These are phyloP conservation scores for Niebla homalea DNA, from an alignment of 495 filamentous ascomycete genomes.

Conservation along the genomic window DNA sequence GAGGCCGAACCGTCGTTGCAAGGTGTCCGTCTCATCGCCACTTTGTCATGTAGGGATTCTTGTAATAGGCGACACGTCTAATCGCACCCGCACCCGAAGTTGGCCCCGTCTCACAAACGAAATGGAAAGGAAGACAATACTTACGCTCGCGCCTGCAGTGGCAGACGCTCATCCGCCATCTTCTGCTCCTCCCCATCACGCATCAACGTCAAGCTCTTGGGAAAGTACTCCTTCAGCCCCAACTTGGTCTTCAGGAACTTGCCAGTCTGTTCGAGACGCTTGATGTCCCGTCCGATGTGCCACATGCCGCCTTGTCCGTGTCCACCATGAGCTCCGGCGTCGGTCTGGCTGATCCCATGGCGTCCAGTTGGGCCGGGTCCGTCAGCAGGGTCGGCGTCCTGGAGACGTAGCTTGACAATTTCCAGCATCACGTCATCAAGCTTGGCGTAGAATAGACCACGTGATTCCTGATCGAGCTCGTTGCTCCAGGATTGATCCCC, in stretches of 20 bases:
- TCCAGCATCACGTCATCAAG: slow-evolving; percentile 34
- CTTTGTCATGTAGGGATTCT: no score
- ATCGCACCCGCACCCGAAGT: no score
- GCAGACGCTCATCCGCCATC: neutral
- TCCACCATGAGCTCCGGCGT: neutral
- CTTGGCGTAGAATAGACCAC: slow-evolving; percentile 29
- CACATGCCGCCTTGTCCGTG: slow-evolving; percentile 16
- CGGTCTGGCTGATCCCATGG: neutral
- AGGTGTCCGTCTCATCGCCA: no score
- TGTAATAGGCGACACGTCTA: no score
- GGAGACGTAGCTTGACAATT: slow-evolving; percentile 28
- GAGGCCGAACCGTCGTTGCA: no score
- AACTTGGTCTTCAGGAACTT: slow-evolving; percentile 28
- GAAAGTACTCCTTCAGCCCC: slow-evolving; percentile 36
- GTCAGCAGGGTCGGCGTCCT: slow-evolving; percentile 15
- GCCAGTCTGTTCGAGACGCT: slow-evolving; percentile 37
- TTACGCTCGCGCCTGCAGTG: neutral
- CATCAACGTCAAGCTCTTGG: slow-evolving; percentile 33
- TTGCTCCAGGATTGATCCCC: slow-evolving; percentile 30
- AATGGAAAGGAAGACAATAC: no score
- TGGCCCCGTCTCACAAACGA: no score
- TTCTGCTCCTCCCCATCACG: slow-evolving; percentile 9
- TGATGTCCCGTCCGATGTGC: slow-evolving; percentile 31
- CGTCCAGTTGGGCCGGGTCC: neutral
- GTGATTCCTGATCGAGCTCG: slow-evolving; percentile 27